A percentile compares a stretch with the other conserved stretches of the same genome.
These are phyloP conservation scores for Vicia faba DNA, from an alignment of 306 rosid genomes.

Conservation along the genomic window DNA sequence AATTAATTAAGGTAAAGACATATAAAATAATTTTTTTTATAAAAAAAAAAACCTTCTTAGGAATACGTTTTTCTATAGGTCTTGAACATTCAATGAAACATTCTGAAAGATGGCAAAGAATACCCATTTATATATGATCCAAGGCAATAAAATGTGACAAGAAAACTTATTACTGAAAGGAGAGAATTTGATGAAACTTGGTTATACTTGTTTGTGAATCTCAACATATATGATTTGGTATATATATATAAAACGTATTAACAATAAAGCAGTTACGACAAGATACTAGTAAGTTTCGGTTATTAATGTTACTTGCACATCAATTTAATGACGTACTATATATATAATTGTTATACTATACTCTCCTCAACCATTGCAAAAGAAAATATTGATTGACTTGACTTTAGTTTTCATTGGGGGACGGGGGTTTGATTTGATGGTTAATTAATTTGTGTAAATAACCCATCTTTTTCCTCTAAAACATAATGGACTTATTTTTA, in stretches of 20 bases:
- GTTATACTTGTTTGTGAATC: not conserved
- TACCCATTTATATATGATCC: slow-evolving; percentile 40
- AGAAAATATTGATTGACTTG: slow-evolving; percentile 30
- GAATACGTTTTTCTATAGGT: slow-evolving; percentile 34
- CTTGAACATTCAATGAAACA: slow-evolving; percentile 8
- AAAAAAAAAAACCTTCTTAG: slow-evolving; percentile 36
- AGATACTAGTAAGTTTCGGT: not conserved
- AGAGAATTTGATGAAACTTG: slow-evolving; percentile 13
- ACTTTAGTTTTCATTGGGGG: slow-evolving; percentile 11
- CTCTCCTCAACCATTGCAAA: not conserved
- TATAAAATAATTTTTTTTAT: no score
- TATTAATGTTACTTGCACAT: slow-evolving; percentile 26
- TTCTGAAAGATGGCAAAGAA: slow-evolving; percentile 30
- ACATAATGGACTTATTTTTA: not conserved
- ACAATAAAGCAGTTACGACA: not conserved
- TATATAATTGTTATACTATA: not conserved
- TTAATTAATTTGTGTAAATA: not conserved
- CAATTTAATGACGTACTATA: not conserved
- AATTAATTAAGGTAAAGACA: not conserved
- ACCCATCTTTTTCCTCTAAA: not conserved
- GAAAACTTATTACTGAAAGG: not conserved
- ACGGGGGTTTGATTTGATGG: not conserved
- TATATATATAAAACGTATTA: slow-evolving; percentile 5
- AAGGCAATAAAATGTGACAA: not conserved
- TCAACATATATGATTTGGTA: not conserved